Base-by-base conservation (phyloP, 2,329 filamentous ascomycete genomes). In the Hymenoscyphus repandus region DNA sequence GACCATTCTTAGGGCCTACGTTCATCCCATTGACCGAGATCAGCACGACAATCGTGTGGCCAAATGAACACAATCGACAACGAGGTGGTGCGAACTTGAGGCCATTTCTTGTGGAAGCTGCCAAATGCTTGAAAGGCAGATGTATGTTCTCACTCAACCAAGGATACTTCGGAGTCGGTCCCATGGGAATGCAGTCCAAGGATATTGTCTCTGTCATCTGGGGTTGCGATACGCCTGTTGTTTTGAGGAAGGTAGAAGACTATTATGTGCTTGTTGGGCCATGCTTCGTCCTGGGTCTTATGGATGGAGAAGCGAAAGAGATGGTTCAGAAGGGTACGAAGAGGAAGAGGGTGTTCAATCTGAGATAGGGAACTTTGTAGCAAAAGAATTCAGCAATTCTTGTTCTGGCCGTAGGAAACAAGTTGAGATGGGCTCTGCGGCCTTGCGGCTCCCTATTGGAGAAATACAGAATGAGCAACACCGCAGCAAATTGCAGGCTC, bases 271-370 rank as follows among this genome's bases (percentile, higher is more conserved):
- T 52, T 15, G 38, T 52, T 20, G 50, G 50, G 5, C 32, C 40
- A 37, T 52, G 50, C 22, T 52, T 52, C 36, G 39, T 52, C 3
- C 15, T 52, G n/a, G 50, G 50, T 6, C 48, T 52, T 4, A 52
- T 52, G 50, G 50, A 52, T 45, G 50, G 50, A 5, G 50, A 52
- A 33, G 45, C 45, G 30, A 45, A 30, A 4, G 6, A 18, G 18
- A 30, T 45, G 27, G 39, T 48, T 30, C 22, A 48, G 6, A 12
- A 33, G n/a, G 50, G 50, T 2, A 31, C 39, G 20, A 44, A 18
- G 40, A 43, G 38, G 15, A 32, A 44, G 12, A 44, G 38, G 40
- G 22, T 27, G 7, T 49, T 39, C 17, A 49, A 45, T 40, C 38
- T 49, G 5, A 31, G 45, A 17, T 39, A 20, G 17, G 38, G 7